These are phyloP conservation scores for Musa acuminata DNA, from an alignment of 176 grass and related monocot species.

Conservation along the genomic window DNA sequence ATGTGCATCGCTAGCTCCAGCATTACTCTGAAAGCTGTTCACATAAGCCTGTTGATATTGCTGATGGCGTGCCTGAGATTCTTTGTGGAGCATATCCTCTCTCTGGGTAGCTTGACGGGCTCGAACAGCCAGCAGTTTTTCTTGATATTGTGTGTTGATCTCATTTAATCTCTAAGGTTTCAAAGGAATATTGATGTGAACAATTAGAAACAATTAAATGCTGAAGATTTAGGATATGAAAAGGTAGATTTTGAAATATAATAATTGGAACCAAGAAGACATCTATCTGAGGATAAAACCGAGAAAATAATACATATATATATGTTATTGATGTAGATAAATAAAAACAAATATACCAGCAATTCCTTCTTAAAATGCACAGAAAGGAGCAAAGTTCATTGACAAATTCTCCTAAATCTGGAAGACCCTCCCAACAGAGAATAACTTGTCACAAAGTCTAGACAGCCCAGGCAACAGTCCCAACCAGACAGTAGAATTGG, in stretches of 20 bases:
- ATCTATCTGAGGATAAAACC: neutral
- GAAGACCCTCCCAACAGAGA: neutral
- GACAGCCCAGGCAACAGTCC: neutral
- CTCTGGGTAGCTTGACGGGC: slow-evolving; percentile 50
- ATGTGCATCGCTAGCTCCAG: neutral
- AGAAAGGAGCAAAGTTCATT: neutral
- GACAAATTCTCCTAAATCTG: neutral
- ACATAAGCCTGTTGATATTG: slow-evolving; percentile 74
- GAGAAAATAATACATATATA: neutral
- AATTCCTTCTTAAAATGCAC: neutral
- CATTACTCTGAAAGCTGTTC: slow-evolving; percentile 29
- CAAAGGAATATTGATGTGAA: slow-evolving; percentile 11
- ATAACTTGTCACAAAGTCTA: neutral
- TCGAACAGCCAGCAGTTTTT: slow-evolving; percentile 60
- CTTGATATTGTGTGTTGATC: slow-evolving; percentile 66
- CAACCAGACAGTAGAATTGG: neutral
- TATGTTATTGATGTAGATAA: neutral
- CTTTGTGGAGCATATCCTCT: slow-evolving; percentile 74
- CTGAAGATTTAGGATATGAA: slow-evolving; percentile 12
- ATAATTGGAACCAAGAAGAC: neutral
- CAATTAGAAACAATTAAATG: neutral
- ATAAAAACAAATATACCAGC: neutral
- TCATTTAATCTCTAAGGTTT: slow-evolving; percentile 69
- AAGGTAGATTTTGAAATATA: neutral
- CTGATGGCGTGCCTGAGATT: slow-evolving; percentile 58